Conservation (phyloP, 306 rosid species). For the Coriaria nepalensis region DNA sequence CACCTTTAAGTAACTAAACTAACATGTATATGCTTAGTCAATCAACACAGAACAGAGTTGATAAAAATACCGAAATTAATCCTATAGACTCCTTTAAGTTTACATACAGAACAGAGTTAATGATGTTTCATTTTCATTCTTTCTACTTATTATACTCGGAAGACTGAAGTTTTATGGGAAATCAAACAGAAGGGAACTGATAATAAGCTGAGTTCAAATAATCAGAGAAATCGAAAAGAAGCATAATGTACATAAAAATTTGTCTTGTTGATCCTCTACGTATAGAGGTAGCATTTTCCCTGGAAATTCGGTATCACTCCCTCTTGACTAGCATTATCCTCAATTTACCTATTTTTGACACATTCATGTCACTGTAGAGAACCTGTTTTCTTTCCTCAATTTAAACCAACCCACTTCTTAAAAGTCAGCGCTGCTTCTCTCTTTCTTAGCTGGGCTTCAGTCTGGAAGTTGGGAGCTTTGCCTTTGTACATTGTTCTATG, state of each 20-base stretch:
- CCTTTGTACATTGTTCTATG: constrained; percentile 80
- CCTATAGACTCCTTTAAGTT: too few relatives aligned
- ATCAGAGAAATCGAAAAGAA: too few relatives aligned
- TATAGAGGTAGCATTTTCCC: constrained; percentile 12
- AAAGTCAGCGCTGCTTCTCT: constrained; percentile 59
- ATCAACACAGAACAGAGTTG: too few relatives aligned
- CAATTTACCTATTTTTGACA: not conserved
- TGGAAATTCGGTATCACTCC: constrained; percentile 5
- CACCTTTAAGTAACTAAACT: too few relatives aligned
- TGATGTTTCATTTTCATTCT: too few relatives aligned
- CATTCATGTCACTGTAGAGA: not conserved
- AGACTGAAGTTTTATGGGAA: too few relatives aligned
- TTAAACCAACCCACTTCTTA: constrained; percentile 76
- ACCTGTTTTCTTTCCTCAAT: constrained; percentile 17
- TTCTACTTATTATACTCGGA: too few relatives aligned
- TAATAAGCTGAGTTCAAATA: too few relatives aligned
- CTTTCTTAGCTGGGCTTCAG: constrained; percentile 59
- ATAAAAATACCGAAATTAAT: too few relatives aligned
- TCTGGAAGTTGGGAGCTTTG: constrained; percentile 68
- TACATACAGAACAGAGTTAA: too few relatives aligned
- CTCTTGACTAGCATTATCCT: not conserved
- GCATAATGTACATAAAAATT: not conserved
- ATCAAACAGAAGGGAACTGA: too few relatives aligned
- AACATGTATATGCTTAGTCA: too few relatives aligned
- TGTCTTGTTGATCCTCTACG: constrained; percentile 1